Base-by-base conservation (phyloP, 2,329 filamentous ascomycete species). In the Aplosporella prunicola region DNA sequence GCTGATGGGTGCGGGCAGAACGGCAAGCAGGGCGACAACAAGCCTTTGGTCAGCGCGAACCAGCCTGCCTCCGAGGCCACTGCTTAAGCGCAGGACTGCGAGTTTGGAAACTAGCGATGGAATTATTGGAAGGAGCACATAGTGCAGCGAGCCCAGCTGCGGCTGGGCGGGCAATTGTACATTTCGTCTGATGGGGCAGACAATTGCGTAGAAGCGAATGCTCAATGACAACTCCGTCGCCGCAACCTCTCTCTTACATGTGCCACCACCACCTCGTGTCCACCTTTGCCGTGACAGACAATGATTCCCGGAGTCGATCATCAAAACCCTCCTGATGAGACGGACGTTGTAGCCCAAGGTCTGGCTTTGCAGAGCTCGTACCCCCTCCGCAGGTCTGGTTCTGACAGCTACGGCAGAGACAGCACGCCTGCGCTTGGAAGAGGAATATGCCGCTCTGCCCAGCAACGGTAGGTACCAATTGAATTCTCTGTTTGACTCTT, bases 1-100 rank as follows among this genome's bases (percentile, higher is more conserved):
- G 35, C 39, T 46, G 37, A 46, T 45, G 27, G 31, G 17, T 22
- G 56, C 53, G 58, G 43, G 63, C 65, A 96, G 91, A 86, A 87
- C 69, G 91, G 91, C 73, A 95, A 94, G 78, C 85, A 93, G 71
- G 82, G 86, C 62, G 89, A 96, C 32, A 51, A 71, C 58, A 83
- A 84, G 76, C 77, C 72, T 61, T 68, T 95, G 50, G 76, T 64
- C 43, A 56, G 63, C 40, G 73, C 69, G 43, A 74, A 76, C 56
- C 58, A 64, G 43, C 60, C 38, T 15, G 32, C 38, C 32, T 13
- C 61, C 37, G 67, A 66, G 38, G 60, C 67, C 49, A 60, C 63
- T 18, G 55, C 67, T 55, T 64, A 62, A 50, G 55, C 43, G 44
- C 37, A 43, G 5, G 23, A 28, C 26, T 28, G 9, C 14, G 22